A percentile compares a stretch with the other conserved stretches of the same genome.
phyloP scores from a whole-genome alignment of 768 basidiomycete species.

The Floccularia luteovirens region DNA sequence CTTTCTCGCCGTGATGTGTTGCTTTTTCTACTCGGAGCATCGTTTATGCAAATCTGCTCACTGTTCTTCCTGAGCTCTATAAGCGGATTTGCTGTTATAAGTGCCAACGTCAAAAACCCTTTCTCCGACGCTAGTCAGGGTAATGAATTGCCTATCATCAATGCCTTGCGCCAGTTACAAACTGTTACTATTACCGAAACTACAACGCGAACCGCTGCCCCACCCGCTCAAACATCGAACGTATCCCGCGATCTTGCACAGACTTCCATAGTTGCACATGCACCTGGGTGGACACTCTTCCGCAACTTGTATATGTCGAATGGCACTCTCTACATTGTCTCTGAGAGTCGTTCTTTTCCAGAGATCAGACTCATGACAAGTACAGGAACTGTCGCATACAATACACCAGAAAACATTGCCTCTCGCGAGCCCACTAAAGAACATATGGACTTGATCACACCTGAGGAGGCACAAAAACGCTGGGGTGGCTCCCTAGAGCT shows the following conservation, averaged over 20 bases:
- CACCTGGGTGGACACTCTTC: conserved; percentile 75
- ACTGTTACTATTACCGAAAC: neutral
- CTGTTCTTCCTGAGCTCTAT: conserved; percentile 19
- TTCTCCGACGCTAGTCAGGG: neutral
- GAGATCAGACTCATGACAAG: conserved; percentile 47
- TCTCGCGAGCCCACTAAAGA: conserved; percentile 53
- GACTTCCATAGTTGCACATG: conserved; percentile 36
- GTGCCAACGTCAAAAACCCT: neutral
- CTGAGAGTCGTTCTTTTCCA: conserved; percentile 16
- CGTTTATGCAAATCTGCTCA: conserved; percentile 45
- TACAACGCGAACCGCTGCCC: neutral
- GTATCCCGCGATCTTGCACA: neutral
- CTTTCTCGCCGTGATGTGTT: conserved; percentile 51
- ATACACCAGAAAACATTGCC: conserved; percentile 49
- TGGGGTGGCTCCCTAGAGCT: conserved; percentile 42
- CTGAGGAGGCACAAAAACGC: conserved; percentile 39
- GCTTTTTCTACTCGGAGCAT: conserved; percentile 51
- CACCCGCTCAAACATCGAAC: neutral
- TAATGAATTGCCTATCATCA: neutral
- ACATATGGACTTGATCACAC: conserved; percentile 49
- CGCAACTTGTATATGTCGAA: conserved; percentile 71
- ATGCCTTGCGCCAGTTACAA: neutral
- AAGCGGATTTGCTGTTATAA: neutral
- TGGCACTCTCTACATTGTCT: conserved; percentile 60
- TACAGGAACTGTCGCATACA: conserved; percentile 44